Evolutionary conservation across 2,329 filamentous ascomycete genomes (phyloP).

Genomic region (Aureobasidium mangrovei): DNA sequence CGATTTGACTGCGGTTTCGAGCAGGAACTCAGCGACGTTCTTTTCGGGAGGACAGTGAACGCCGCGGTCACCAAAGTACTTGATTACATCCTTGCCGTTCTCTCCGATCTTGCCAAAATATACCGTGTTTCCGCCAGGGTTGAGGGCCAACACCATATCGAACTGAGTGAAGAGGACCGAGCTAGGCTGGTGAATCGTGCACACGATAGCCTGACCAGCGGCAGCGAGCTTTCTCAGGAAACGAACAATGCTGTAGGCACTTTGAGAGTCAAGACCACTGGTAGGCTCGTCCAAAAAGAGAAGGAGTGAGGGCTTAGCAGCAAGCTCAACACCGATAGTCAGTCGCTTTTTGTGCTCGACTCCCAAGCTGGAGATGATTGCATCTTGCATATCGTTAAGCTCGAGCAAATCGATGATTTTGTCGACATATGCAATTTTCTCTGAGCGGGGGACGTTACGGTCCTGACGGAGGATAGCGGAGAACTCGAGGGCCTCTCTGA

Average conservation of each 20-base stretch:
- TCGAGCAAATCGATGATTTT: constrained; percentile 58
- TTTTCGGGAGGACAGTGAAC: constrained; percentile 57
- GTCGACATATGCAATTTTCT: constrained; percentile 60
- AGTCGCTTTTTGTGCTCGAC: constrained; percentile 64
- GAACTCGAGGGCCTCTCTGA: constrained; percentile 61
- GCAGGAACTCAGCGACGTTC: constrained; percentile 58
- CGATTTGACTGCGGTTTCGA: constrained; percentile 55
- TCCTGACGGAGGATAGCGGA: constrained; percentile 58
- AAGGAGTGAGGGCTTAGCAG: constrained; percentile 57
- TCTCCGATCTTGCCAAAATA: constrained; percentile 66
- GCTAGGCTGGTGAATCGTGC: constrained; percentile 66
- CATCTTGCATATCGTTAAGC: constrained; percentile 57
- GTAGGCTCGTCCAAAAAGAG: constrained; percentile 68
- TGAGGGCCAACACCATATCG: constrained; percentile 62
- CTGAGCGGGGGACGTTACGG: constrained; percentile 42
- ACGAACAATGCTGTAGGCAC: constrained; percentile 57
- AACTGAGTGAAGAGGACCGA: constrained; percentile 63
- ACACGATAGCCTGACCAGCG: constrained; percentile 62
- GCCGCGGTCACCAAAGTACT: constrained; percentile 60
- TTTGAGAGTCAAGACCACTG: constrained; percentile 60
- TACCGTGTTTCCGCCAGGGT: constrained; percentile 60
- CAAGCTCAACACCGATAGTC: constrained; percentile 65
- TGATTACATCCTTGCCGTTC: constrained; percentile 54
- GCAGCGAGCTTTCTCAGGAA: constrained; percentile 60
- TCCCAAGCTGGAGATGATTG: constrained; percentile 54